These are phyloP conservation scores for Verticillium alfalfae DNA, from an alignment of 2,329 filamentous ascomycete species.

Conservation along the genomic window DNA sequence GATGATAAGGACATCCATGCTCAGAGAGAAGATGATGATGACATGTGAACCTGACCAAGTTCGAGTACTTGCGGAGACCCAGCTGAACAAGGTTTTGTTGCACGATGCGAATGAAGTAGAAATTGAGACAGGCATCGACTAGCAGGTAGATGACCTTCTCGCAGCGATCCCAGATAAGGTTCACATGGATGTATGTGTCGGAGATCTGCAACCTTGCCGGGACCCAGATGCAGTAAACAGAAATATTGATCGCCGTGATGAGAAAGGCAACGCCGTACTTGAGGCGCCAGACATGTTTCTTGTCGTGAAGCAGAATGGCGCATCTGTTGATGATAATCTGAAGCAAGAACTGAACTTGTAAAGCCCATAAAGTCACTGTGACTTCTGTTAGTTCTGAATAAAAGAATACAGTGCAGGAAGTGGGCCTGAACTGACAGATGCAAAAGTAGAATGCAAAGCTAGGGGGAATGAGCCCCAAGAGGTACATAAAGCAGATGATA, in stretches of 20 bases:
- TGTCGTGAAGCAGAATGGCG: not conserved
- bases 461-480: constrained; percentile 15
- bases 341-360: constrained; percentile 35
- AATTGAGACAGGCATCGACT: constrained; percentile 39
- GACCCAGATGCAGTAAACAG: constrained; percentile 46
- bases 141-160: constrained; percentile 42
- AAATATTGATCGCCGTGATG: constrained; percentile 40
- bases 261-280: constrained; percentile 37
- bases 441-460: constrained; percentile 1
- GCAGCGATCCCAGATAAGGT: constrained; percentile 42
- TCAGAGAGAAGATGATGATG: constrained; percentile 18
- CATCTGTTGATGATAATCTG: constrained; percentile 47
- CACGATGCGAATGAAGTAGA: constrained; percentile 39
- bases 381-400: not conserved
- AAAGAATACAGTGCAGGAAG: not conserved
- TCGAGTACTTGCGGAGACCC: constrained; percentile 43
- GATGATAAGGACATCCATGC: constrained; percentile 14
- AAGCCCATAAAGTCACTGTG: constrained; percentile 2
- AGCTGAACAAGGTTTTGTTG: constrained; percentile 37
- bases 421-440: not conserved
- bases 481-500: constrained; percentile 23
- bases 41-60: constrained; percentile 27
- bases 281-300: constrained; percentile 13
- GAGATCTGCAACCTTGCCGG: constrained; percentile 37
- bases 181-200: constrained; percentile 32